phyloP scores from a whole-genome alignment of 495 filamentous ascomycete species.

The Darksidea phi region DNA sequence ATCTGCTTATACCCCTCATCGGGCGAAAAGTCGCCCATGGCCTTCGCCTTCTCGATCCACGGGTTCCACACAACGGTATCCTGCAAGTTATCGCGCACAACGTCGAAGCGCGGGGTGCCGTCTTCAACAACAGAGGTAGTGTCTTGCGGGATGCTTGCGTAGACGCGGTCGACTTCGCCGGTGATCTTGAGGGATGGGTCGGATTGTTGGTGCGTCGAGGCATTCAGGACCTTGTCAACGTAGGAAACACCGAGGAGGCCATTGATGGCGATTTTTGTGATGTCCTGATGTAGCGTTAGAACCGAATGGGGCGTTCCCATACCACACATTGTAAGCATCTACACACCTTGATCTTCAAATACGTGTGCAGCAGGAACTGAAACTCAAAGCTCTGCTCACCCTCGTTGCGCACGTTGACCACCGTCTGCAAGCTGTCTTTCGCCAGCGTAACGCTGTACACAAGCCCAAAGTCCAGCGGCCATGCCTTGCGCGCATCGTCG shows the following conservation, averaged over 20 bases:
- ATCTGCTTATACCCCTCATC: constrained; percentile 87
- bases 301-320: neutral
- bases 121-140: constrained; percentile 59
- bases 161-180: constrained; percentile 81
- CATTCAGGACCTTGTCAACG: constrained; percentile 74
- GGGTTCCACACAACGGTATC: constrained; percentile 98
- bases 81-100: constrained; percentile 74
- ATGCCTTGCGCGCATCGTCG: constrained; percentile 61
- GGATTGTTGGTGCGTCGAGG: constrained; percentile 56
- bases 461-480: constrained; percentile 82
- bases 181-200: constrained; percentile 58
- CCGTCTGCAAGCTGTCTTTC: constrained; percentile 71
- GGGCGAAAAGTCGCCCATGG: constrained; percentile 84
- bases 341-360: constrained; percentile 75
- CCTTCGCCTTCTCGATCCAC: constrained; percentile 77
- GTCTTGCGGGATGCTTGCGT: constrained; percentile 49
- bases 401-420: constrained; percentile 83
- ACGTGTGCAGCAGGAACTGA: constrained; percentile 88
- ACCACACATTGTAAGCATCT: neutral
- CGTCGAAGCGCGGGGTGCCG: constrained; percentile 62
- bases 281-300: constrained; percentile 43
- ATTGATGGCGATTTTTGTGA: constrained; percentile 64
- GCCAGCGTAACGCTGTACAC: constrained; percentile 89
- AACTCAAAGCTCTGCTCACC: constrained; percentile 80
- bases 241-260: constrained; percentile 74